phyloP scores from a whole-genome alignment of 73 alveolate species.

The Paramecium biaurelia region DNA sequence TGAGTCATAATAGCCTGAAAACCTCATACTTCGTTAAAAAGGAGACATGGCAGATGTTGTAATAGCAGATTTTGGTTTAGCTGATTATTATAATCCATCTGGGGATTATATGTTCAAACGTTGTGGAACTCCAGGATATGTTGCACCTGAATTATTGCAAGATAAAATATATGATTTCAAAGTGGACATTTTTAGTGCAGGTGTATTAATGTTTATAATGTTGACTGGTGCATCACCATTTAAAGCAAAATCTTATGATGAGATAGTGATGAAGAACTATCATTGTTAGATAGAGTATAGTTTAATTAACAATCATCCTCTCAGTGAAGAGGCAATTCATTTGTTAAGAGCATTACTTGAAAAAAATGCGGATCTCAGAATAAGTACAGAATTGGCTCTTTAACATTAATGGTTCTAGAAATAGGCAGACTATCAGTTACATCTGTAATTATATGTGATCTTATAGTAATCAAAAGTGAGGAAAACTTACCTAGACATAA shows the following conservation, averaged over 20 bases:
- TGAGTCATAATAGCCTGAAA: conserved; percentile 29
- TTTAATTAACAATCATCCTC: background rate
- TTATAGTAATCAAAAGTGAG: background rate
- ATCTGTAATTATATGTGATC: background rate
- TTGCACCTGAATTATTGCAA: conserved; percentile 61
- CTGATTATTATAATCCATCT: conserved; percentile 42
- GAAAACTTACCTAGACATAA: conserved; percentile 23
- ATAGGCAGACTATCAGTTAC: background rate
- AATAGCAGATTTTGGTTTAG: conserved; percentile 65
- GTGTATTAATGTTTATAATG: conserved; percentile 60
- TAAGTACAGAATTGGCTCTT: conserved; percentile 40
- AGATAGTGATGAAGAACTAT: conserved; percentile 59
- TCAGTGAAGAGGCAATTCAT: conserved; percentile 35
- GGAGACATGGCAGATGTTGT: conserved; percentile 49
- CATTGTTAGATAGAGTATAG: conserved; percentile 42
- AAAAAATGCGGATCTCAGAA: conserved; percentile 44
- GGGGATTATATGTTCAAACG: conserved; percentile 64
- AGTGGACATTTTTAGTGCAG: conserved; percentile 61
- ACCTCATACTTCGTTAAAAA: conserved; percentile 50
- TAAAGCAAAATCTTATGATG: conserved; percentile 63
- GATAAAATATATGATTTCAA: conserved; percentile 60
- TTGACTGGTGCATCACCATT: conserved; percentile 60
- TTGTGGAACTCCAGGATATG: conserved; percentile 68
- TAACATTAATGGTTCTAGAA: conserved; percentile 58
- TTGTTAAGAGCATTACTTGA: conserved; percentile 1